These are phyloP conservation scores for Diutina neorugosa DNA, from an alignment of 1,139 yeast genomes.

Conservation along the genomic window DNA sequence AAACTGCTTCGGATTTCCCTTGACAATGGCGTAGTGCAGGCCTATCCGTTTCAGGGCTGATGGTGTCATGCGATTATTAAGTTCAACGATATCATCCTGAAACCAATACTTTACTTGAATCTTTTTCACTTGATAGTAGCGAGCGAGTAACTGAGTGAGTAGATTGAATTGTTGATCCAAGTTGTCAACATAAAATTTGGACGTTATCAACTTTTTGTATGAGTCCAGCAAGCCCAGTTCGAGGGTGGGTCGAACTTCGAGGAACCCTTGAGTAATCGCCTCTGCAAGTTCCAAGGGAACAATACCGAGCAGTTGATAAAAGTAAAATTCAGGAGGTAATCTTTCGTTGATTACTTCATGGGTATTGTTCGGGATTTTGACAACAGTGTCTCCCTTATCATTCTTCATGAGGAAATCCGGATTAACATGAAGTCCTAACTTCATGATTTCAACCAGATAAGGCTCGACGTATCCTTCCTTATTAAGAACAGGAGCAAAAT, in stretches of 20 bases:
- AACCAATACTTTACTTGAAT: conserved; percentile 51
- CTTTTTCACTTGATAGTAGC: conserved; percentile 76
- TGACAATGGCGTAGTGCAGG: conserved; percentile 8
- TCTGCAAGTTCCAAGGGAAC: conserved; percentile 55
- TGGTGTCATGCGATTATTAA: conserved; percentile 44
- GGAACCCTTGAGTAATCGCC: conserved; percentile 53
- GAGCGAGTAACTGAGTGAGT: conserved; percentile 60
- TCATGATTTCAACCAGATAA: conserved; percentile 27
- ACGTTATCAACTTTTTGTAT: conserved; percentile 43
- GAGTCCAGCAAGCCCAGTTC: conserved; percentile 52
- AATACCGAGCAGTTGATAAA: conserved; percentile 72
- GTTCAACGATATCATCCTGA: conserved; percentile 31
- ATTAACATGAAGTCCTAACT: conserved; percentile 17
- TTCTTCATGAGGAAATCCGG: conserved; percentile 11
- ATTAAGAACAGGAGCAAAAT: conserved; percentile 57
- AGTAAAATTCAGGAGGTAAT: conserved; percentile 76
- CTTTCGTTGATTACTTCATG: conserved; percentile 79
- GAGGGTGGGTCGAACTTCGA: conserved; percentile 55
- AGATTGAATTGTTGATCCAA: conserved; percentile 56
- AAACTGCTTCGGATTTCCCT: conserved; percentile 11
- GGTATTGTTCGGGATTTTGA: conserved; percentile 59
- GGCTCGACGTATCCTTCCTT: conserved; percentile 59
- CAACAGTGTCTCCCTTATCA: conserved; percentile 6
- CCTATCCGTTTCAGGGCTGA: conserved; percentile 16
- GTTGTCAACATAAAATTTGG: conserved; percentile 30